Percentiles rank a stretch among this genome's conserved stretches.
phyloP scores from a whole-genome alignment of 139 green algal species.

The Chlamydomonas sp. region DNA sequence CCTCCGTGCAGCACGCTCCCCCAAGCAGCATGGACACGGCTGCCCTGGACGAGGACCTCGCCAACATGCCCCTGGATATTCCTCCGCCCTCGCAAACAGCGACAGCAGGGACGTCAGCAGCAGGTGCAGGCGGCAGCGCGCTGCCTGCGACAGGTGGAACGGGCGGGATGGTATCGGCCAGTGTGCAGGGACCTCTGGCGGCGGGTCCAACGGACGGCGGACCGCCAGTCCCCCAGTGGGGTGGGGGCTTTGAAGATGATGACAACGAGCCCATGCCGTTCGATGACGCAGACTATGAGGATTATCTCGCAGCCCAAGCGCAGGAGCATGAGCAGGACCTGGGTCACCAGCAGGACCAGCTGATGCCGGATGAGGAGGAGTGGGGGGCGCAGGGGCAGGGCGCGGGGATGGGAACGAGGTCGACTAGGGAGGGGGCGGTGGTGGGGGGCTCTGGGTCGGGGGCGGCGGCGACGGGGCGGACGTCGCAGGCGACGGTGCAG shows the following conservation, averaged over 20 bases:
- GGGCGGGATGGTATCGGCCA: too few species aligned
- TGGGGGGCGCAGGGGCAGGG: too few species aligned
- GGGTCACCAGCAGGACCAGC: not conserved
- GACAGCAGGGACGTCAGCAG: too few species aligned
- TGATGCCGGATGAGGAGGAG: slow-evolving; percentile 3
- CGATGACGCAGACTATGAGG: slow-evolving; percentile 8
- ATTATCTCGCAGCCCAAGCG: slow-evolving; percentile 12
- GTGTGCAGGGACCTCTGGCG: too few species aligned
- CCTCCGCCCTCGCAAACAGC: too few species aligned
- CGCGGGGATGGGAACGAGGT: not conserved
- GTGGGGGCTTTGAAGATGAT: not conserved
- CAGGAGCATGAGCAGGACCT: not conserved
- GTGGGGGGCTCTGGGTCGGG: not conserved
- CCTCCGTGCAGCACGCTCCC: too few species aligned
- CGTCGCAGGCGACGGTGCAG: slow-evolving; percentile 7
- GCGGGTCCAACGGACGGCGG: too few species aligned
- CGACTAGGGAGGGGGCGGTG: too few species aligned
- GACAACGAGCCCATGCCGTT: not conserved
- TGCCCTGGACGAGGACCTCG: not conserved
- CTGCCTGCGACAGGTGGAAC: too few species aligned
- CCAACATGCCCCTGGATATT: not conserved
- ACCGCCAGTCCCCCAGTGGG: too few species aligned
- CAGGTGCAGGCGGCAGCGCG: too few species aligned
- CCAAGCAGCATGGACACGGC: not conserved
- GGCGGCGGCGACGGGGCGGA: not conserved